Percentiles rank a stretch among this genome's conserved stretches.
These are phyloP conservation scores for Fusarium compactum DNA, from an alignment of 2,329 filamentous ascomycete genomes.

Conservation along the genomic window DNA sequence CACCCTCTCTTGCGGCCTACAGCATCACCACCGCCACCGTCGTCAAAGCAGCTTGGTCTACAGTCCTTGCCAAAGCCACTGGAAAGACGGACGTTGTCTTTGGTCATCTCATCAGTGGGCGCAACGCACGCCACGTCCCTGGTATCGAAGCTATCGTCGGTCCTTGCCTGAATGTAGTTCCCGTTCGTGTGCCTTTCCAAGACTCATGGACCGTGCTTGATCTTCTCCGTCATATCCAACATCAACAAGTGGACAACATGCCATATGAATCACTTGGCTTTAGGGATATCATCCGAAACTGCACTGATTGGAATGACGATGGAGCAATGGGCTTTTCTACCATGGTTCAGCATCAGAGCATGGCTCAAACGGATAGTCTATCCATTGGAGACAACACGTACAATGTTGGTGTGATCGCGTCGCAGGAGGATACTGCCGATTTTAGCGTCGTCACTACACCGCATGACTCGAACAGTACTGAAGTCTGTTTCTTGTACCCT, in stretches of 20 bases:
- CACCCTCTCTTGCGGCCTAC: slow-evolving; percentile 26
- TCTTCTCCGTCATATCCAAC: slow-evolving; percentile 55
- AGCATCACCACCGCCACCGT: slow-evolving; percentile 53
- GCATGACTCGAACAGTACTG: slow-evolving; percentile 9
- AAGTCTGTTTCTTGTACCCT: slow-evolving; percentile 40
- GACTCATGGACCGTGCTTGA: slow-evolving; percentile 50
- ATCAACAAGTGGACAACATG: slow-evolving; percentile 53
- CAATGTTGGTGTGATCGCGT: slow-evolving; percentile 32
- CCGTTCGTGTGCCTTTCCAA: slow-evolving; percentile 24
- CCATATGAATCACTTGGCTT: slow-evolving; percentile 44
- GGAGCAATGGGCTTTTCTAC: slow-evolving; percentile 38
- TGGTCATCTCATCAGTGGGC: slow-evolving; percentile 35
- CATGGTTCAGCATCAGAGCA: slow-evolving; percentile 46
- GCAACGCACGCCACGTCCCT: slow-evolving; percentile 10
- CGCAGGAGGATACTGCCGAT: slow-evolving; percentile 39
- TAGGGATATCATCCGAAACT: slow-evolving; percentile 41
- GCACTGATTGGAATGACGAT: slow-evolving; percentile 40
- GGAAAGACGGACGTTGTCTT: slow-evolving; percentile 47
- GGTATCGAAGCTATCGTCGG: slow-evolving; percentile 31
- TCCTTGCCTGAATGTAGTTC: slow-evolving; percentile 33
- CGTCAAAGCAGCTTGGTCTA: slow-evolving; percentile 60
- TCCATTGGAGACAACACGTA: slow-evolving; percentile 35
- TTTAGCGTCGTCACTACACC: slow-evolving; percentile 44
- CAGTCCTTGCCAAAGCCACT: slow-evolving; percentile 53
- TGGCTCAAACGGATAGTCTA: slow-evolving; percentile 24